Evolutionary conservation across 768 basidiomycete genomes (phyloP).

Genomic region (Hebeloma cylindrosporum): DNA sequence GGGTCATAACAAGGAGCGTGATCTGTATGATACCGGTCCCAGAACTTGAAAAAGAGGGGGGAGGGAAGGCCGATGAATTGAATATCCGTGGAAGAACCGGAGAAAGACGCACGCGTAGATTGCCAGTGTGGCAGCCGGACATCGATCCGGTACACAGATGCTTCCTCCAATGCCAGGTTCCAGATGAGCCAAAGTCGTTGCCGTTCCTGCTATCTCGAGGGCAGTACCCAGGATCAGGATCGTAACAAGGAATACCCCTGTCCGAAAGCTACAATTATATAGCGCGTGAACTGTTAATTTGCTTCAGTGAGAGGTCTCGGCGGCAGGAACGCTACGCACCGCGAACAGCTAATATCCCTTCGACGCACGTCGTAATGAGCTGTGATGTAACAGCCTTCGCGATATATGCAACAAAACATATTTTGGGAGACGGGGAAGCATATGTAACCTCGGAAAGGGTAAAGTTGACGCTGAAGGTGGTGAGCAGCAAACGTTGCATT

Average conservation of each 20-base stretch:
- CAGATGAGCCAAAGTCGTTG: conserved; percentile 1
- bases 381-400: conserved; percentile 8
- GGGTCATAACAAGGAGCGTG: conserved; percentile 10
- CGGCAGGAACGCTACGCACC: conserved; percentile 1
- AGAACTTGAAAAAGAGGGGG: not conserved
- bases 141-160: conserved; percentile 7
- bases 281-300: conserved; percentile 9
- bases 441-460: conserved; percentile 6
- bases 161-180: not conserved
- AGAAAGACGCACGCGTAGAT: conserved; percentile 4
- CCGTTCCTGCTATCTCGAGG: conserved; percentile 6
- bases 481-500: too few relatives aligned
- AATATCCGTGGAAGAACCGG: not conserved
- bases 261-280: conserved; percentile 5
- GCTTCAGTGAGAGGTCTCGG: not conserved
- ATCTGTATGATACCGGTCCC: conserved; percentile 8
- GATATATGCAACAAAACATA: conserved; percentile 6
- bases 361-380: conserved; percentile 13
- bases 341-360: conserved; percentile 11
- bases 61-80: not conserved
- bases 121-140: not conserved
- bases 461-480: conserved; percentile 9
- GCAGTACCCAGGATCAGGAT: conserved; percentile 8
- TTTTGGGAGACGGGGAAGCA: not conserved
- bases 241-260: conserved; percentile 1